A percentile compares a stretch with the other conserved stretches of the same genome.
These are phyloP conservation scores for Microdochium nivale DNA, from an alignment of 2,329 filamentous ascomycete genomes.

Conservation along the genomic window DNA sequence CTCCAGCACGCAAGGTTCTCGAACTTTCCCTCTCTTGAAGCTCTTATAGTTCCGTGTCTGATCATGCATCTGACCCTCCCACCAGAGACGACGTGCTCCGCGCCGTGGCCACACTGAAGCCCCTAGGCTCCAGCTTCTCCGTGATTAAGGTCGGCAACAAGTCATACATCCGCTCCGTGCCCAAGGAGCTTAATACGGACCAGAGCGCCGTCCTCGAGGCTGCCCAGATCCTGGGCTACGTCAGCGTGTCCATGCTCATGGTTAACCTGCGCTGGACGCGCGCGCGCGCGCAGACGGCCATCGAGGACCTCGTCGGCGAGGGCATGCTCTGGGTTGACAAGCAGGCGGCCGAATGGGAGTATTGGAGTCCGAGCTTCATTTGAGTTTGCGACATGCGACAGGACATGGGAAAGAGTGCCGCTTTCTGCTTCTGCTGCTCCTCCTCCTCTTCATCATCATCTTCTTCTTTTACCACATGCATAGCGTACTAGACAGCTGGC, in stretches of 20 bases:
- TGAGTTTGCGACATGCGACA: slow-evolving; percentile 12
- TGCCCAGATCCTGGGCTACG: slow-evolving; percentile 80
- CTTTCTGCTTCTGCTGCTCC: not conserved
- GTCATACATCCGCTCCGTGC: slow-evolving; percentile 84
- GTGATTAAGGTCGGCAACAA: slow-evolving; percentile 77
- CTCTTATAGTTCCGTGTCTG: not conserved
- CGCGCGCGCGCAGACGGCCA: slow-evolving; percentile 76
- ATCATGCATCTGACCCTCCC: not conserved
- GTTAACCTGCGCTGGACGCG: slow-evolving; percentile 80
- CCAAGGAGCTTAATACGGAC: slow-evolving; percentile 90
- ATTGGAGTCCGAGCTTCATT: slow-evolving; percentile 81
- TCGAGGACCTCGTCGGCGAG: slow-evolving; percentile 82
- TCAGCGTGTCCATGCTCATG: slow-evolving; percentile 82
- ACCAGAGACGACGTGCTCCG: slow-evolving; percentile 76
- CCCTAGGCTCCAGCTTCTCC: slow-evolving; percentile 80
- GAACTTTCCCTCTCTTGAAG: not conserved
- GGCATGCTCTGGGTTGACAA: slow-evolving; percentile 92
- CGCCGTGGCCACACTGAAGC: slow-evolving; percentile 78
- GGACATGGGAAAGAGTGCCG: not conserved
- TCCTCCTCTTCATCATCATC: not conserved
- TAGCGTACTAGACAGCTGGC: not conserved
- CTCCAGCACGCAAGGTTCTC: not conserved
- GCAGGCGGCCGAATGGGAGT: slow-evolving; percentile 80
- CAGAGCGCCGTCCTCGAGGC: slow-evolving; percentile 89
- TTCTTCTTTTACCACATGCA: not conserved